Evolutionary conservation across 2,329 filamentous ascomycete genomes (phyloP), one percentile per base, ranked within the genome.

Genomic region (Lachnellula arida): DNA sequence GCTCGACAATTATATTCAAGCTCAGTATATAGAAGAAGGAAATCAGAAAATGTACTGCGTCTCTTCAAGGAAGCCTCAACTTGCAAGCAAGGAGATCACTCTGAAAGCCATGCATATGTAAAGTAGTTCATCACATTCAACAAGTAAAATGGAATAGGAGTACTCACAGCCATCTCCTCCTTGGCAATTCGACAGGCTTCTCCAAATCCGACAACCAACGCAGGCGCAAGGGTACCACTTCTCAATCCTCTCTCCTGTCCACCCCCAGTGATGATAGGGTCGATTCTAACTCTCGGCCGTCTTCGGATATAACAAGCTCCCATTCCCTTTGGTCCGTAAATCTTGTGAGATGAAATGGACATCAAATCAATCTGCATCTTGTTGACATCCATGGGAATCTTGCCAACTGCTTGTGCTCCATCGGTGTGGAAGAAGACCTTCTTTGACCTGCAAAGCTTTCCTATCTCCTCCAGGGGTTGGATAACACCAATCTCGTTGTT

Each of bases 401-500:
- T 99, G 70, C 94, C 94, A n/a, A 97, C 92, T 15, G 94, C 94
- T 76, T 99, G 94, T 1, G 94, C 94, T 51, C 81, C 94, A 72
- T 99, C 94, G 23, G 91, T 96, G 76, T 99, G 94, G 83, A 99
- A 99, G 75, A 97, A 99, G 46, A 97, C 80, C 78, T 97, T 97
- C 74, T 90, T 94, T 53, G 85, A 81, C 50, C 94, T 85, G 74
- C 94, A 99, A 14, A 99, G 78, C 74, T 87, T 88, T 68, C 94
- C 94, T 70, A 99, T 99, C 75, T 96, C 85, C 66, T 91, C 89
- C 56, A 99, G 76, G 0, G 94, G 94, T 74, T 99, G 94, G 56
- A 99, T 95, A n/a, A 99, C 94, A 69, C 94, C 94, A 67, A 99
- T 97, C 75, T 99, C 94, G 73, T 99, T 99, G 79, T 99, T 99